A percentile compares a stretch with the other conserved stretches of the same genome.
Conservation (phyloP, 176 grass and related monocot species). For the Melocanna baccifera region DNA sequence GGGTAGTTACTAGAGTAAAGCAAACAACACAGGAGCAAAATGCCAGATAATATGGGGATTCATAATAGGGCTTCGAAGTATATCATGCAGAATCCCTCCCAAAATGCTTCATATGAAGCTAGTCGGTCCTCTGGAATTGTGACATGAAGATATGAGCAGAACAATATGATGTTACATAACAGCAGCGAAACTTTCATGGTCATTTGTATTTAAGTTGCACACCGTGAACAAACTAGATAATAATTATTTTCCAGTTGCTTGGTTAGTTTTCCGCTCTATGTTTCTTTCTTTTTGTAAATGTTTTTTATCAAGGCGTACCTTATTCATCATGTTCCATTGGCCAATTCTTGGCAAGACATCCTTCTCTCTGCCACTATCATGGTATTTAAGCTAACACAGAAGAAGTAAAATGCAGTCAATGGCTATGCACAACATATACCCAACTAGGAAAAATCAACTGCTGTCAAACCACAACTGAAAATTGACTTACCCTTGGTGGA, state of each 20-base stretch:
- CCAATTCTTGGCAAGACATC: conserved; percentile 86
- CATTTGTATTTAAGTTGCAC: background rate
- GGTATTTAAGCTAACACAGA: conserved; percentile 78
- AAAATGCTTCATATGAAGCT: background rate
- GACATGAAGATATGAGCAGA: background rate
- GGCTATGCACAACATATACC: background rate
- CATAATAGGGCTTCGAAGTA: background rate
- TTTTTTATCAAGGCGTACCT: conserved; percentile 46
- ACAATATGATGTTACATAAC: background rate
- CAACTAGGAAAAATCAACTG: conserved; percentile 14
- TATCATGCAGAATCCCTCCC: background rate
- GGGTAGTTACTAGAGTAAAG: background rate
- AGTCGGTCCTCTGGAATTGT: background rate
- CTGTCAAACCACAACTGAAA: conserved; percentile 11
- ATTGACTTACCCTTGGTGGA: conserved; percentile 63
- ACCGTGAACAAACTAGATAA: background rate
- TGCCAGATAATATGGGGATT: background rate
- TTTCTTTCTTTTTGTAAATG: background rate
- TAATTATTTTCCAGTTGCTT: background rate
- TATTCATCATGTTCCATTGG: conserved; percentile 99
- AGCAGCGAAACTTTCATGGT: background rate
- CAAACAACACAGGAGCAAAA: background rate
- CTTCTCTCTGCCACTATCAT: conserved; percentile 86
- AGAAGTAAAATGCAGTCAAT: background rate
- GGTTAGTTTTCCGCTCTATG: background rate